These are phyloP conservation scores for Solanum hybrid DNA, from an alignment of 305 asterid species.

Conservation along the genomic window DNA sequence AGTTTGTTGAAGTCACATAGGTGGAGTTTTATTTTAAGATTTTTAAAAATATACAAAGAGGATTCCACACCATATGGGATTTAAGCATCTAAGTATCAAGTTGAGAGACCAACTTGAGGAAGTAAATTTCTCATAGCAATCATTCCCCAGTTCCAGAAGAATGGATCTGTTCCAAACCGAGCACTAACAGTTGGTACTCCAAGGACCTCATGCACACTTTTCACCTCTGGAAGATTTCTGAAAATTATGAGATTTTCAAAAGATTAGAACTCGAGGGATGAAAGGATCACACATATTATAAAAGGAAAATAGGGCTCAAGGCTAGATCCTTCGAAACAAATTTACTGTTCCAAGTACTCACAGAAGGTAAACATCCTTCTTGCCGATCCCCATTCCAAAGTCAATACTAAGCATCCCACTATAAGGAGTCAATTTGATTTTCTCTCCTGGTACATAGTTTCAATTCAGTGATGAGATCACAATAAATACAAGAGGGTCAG, in stretches of 20 bases:
- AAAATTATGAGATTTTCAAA: neutral
- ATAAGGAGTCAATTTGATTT: conserved; percentile 71
- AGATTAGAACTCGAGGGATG: neutral
- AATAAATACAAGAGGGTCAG: neutral
- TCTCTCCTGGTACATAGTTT: conserved; percentile 42
- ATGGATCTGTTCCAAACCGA: conserved; percentile 53
- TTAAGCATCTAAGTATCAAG: neutral
- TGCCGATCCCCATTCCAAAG: conserved; percentile 79
- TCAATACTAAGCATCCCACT: conserved; percentile 84
- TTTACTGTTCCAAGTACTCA: conserved; percentile 24
- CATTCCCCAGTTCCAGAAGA: conserved; percentile 62
- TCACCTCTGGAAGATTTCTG: conserved; percentile 49
- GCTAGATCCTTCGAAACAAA: neutral
- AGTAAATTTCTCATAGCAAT: conserved; percentile 31
- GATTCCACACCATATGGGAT: neutral
- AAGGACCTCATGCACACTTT: conserved; percentile 34
- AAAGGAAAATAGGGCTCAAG: neutral
- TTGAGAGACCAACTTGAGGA: conserved; percentile 29
- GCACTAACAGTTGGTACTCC: conserved; percentile 46
- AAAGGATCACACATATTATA: neutral
- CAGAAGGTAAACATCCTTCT: conserved; percentile 77
- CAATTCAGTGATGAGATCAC: conserved; percentile 1
- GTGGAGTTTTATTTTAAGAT: neutral
- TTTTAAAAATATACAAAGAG: neutral
- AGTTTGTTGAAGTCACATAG: neutral